Percentiles rank a stretch among this genome's conserved stretches.
Evolutionary conservation across 2,329 filamentous ascomycete species (phyloP).

Genomic region (Lanzia echinophila): DNA sequence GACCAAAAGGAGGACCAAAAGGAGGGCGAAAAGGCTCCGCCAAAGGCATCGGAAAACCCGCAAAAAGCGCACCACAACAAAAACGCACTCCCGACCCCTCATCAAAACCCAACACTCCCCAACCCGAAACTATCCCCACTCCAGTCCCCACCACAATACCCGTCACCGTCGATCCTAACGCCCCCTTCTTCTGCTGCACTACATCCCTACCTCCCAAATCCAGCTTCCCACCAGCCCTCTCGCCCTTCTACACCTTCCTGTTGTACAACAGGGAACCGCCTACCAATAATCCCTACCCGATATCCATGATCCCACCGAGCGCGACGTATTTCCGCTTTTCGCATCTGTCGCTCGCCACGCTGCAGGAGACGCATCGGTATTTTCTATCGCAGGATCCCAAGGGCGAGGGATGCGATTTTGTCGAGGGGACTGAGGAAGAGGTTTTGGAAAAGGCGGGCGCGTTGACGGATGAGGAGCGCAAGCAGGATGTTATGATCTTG

Average conservation of each 20-base stretch:
- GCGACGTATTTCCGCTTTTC: constrained; percentile 1
- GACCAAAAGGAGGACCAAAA: too few species aligned
- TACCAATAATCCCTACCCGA: background rate
- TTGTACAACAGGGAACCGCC: background rate
- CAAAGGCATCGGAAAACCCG: too few species aligned
- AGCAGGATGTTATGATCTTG: constrained; percentile 8
- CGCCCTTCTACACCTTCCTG: background rate
- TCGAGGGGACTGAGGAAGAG: background rate
- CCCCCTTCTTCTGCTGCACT: background rate
- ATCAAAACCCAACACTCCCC: too few species aligned
- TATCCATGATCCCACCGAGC: background rate
- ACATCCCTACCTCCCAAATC: background rate
- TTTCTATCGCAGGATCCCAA: background rate
- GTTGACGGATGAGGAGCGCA: background rate
- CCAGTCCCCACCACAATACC: background rate
- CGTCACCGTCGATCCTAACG: background rate
- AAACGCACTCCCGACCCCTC: too few species aligned
- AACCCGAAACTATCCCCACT: background rate
- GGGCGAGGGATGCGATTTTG: background rate
- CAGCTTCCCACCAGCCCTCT: background rate
- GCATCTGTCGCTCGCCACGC: background rate
- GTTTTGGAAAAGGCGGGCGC: background rate
- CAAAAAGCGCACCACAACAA: too few species aligned
- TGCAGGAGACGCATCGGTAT: constrained; percentile 2
- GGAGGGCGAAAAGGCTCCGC: too few species aligned